These are phyloP conservation scores for Eucommia ulmoides DNA, from an alignment of 257 asterid genomes.

Conservation along the genomic window DNA sequence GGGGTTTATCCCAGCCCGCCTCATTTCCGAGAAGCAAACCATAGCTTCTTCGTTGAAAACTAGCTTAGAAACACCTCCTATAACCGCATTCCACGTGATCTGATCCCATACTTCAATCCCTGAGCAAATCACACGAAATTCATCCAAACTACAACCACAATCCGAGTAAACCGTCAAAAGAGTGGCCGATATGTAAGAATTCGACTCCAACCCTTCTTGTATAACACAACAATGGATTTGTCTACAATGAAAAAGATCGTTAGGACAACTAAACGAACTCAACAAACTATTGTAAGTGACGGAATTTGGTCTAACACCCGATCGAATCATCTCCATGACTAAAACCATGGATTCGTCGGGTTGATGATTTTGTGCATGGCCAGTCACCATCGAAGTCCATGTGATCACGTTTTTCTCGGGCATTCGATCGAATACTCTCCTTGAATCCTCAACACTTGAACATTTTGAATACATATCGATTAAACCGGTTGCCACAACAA, in stretches of 20 bases:
- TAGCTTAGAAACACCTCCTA: slow-evolving; percentile 46
- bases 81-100: slow-evolving; percentile 50
- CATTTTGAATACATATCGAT: slow-evolving; percentile 49
- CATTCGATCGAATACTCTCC: slow-evolving; percentile 34
- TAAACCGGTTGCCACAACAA: slow-evolving; percentile 51
- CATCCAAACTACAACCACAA: slow-evolving; percentile 30
- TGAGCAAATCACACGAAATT: slow-evolving; percentile 23
- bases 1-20: slow-evolving; percentile 18
- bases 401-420: slow-evolving; percentile 23
- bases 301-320: slow-evolving; percentile 23
- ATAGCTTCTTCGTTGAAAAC: slow-evolving; percentile 39
- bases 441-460: slow-evolving; percentile 24
- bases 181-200: slow-evolving; percentile 28
- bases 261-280: slow-evolving; percentile 31
- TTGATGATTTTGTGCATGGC: slow-evolving; percentile 27
- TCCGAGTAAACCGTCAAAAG: slow-evolving; percentile 34
- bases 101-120: slow-evolving; percentile 35
- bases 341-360: slow-evolving; percentile 26
- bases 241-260: slow-evolving; percentile 34
- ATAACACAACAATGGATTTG: slow-evolving; percentile 40
- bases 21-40: slow-evolving; percentile 32
- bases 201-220: slow-evolving; percentile 36
- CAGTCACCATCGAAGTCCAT: slow-evolving; percentile 49
- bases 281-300: slow-evolving; percentile 34
- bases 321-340: slow-evolving; percentile 30